phyloP scores from a whole-genome alignment of 805 yeast species.

The Barnettozyma vustinii region DNA sequence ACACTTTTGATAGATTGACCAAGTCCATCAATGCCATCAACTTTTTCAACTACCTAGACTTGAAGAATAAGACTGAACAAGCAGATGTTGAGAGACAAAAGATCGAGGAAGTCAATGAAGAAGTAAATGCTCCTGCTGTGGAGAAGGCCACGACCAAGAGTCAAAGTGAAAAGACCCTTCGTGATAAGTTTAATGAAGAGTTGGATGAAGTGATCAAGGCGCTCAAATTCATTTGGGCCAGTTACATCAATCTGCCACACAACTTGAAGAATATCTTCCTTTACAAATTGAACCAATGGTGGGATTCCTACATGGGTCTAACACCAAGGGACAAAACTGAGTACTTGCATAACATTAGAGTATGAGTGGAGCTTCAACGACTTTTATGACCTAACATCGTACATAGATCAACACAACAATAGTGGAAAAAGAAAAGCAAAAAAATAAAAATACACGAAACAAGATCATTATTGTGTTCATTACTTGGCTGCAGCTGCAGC shows the following conservation, averaged over 20 bases:
- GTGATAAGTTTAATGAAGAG: slow-evolving; percentile 47
- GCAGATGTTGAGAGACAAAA: slow-evolving; percentile 2
- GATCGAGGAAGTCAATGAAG: neutral
- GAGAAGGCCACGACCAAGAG: neutral
- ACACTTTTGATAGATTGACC: slow-evolving; percentile 88
- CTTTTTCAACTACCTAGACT: slow-evolving; percentile 57
- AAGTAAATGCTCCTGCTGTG: slow-evolving; percentile 6
- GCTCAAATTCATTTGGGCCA: slow-evolving; percentile 51
- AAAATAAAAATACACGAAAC: too few relatives aligned
- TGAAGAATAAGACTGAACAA: slow-evolving; percentile 5
- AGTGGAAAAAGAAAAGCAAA: neutral
- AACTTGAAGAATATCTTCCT: slow-evolving; percentile 47
- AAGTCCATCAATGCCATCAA: slow-evolving; percentile 74
- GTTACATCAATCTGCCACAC: slow-evolving; percentile 69
- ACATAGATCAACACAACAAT: neutral
- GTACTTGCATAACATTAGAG: slow-evolving; percentile 18
- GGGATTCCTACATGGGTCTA: slow-evolving; percentile 76
- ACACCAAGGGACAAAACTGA: slow-evolving; percentile 22
- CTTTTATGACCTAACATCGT: neutral
- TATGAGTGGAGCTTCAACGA: neutral
- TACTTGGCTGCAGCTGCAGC: slow-evolving; percentile 2
- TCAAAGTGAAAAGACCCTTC: slow-evolving; percentile 12
- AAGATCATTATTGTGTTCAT: neutral
- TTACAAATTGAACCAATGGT: slow-evolving; percentile 46
- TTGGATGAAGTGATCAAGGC: slow-evolving; percentile 52